Conservation (phyloP, 129 eudicot species). For the Artemisia annua region DNA sequence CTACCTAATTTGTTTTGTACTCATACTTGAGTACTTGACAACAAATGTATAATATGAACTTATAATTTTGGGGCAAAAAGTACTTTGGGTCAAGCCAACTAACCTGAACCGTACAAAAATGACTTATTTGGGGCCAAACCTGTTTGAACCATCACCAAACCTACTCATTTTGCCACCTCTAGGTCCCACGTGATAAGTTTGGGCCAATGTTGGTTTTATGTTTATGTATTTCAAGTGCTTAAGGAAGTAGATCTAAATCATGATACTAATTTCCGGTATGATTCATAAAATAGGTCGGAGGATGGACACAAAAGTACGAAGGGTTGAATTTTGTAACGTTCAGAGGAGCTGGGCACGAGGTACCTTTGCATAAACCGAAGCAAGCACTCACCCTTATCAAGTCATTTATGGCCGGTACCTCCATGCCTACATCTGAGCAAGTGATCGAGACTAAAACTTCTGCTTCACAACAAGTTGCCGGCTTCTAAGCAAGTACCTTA, state of each 20-base stretch:
- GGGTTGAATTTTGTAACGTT: slow-evolving; percentile 82
- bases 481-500: slow-evolving; percentile 17
- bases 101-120: background rate
- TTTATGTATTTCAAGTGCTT: background rate
- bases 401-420: slow-evolving; percentile 61
- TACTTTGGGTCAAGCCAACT: background rate
- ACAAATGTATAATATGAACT: too few species aligned
- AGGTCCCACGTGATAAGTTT: background rate
- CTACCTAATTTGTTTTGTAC: background rate
- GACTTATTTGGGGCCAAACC: background rate
- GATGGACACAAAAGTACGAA: slow-evolving; percentile 72
- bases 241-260: background rate
- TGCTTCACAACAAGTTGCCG: slow-evolving; percentile 24
- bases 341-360: slow-evolving; percentile 97
- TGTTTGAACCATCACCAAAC: background rate
- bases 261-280: slow-evolving; percentile 1
- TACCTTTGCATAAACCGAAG: slow-evolving; percentile 82
- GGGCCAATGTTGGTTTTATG: background rate
- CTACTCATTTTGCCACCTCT: background rate
- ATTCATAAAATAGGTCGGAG: slow-evolving; percentile 65
- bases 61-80: background rate
- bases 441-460: slow-evolving; percentile 26
- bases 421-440: slow-evolving; percentile 56
- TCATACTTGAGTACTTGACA: too few species aligned
- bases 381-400: slow-evolving; percentile 66